A percentile compares a stretch with the other conserved stretches of the same genome.
phyloP scores from a whole-genome alignment of 371 early-diverging fungal genomes.

The Syncephalastrum monosporum region DNA sequence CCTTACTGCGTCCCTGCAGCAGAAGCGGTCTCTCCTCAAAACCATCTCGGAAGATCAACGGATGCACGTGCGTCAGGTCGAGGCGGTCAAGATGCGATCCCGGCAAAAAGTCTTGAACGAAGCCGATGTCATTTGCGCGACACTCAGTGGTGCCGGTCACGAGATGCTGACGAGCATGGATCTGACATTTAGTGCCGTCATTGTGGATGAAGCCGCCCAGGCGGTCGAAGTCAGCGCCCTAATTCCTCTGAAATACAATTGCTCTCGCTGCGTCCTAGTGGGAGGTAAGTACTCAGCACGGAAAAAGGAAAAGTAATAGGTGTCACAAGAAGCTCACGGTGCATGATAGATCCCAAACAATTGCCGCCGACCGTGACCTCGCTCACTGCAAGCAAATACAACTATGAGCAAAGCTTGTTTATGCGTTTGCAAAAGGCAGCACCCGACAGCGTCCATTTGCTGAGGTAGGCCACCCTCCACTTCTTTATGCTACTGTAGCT shows the following conservation, averaged over 20 bases:
- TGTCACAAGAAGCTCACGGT: background rate
- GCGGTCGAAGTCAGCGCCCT: conserved; percentile 87
- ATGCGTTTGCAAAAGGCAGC: conserved; percentile 71
- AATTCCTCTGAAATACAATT: conserved; percentile 89
- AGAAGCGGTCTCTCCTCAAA: conserved; percentile 33
- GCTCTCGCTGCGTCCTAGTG: conserved; percentile 87
- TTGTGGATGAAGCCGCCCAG: conserved; percentile 99
- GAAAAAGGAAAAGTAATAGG: background rate
- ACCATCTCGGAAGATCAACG: conserved; percentile 40
- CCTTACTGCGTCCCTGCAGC: conserved; percentile 25
- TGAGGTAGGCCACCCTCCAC: conserved; percentile 46
- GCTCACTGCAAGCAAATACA: conserved; percentile 62
- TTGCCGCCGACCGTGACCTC: conserved; percentile 94
- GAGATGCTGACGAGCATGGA: conserved; percentile 68
- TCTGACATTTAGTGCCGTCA: conserved; percentile 76
- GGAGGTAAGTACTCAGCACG: conserved; percentile 60
- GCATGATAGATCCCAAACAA: conserved; percentile 86
- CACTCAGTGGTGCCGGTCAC: conserved; percentile 88
- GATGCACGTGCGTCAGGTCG: conserved; percentile 46
- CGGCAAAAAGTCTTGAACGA: conserved; percentile 69
- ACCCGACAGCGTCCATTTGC: conserved; percentile 66
- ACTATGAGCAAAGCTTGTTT: conserved; percentile 92
- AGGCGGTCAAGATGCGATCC: conserved; percentile 51
- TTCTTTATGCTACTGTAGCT: background rate
- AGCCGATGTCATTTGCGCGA: conserved; percentile 79